Conservation (phyloP, 768 basidiomycete species). For the Antrodiella citrinella region DNA sequence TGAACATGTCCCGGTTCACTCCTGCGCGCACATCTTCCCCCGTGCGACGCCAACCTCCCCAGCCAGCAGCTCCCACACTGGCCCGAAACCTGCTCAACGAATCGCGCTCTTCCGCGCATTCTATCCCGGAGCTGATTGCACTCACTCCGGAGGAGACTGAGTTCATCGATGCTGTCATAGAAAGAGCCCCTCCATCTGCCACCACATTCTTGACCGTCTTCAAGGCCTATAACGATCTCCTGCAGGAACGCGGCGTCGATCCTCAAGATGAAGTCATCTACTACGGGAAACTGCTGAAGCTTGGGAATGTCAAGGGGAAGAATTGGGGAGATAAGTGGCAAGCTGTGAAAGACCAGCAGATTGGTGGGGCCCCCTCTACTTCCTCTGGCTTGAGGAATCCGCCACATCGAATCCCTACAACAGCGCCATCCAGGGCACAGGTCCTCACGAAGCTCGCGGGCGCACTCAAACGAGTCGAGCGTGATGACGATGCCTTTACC, state of each 20-base stretch:
- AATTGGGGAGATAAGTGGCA: conserved; percentile 83
- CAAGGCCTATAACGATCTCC: conserved; percentile 77
- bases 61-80: conserved; percentile 7
- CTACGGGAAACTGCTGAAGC: conserved; percentile 75
- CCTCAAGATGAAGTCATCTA: conserved; percentile 69
- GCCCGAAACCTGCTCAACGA: conserved; percentile 12
- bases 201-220: conserved; percentile 76
- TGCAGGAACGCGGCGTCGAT: conserved; percentile 69
- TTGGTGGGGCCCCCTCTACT: conserved; percentile 15
- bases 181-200: conserved; percentile 55
- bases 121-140: conserved; percentile 23
- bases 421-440: conserved; percentile 2
- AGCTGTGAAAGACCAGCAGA: conserved; percentile 51
- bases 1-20: conserved; percentile 5
- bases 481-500: conserved; percentile 33
- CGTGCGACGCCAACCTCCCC: background rate
- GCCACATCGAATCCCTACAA: no score
- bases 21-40: conserved; percentile 6
- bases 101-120: conserved; percentile 17
- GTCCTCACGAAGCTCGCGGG: conserved; percentile 6
- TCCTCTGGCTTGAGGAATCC: conserved; percentile 1
- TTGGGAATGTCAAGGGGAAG: conserved; percentile 71
- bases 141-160: conserved; percentile 44
- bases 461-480: conserved; percentile 16
- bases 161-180: conserved; percentile 68